Base-by-base conservation (phyloP, 257 asterid species). In the Solanum virginianum region DNA sequence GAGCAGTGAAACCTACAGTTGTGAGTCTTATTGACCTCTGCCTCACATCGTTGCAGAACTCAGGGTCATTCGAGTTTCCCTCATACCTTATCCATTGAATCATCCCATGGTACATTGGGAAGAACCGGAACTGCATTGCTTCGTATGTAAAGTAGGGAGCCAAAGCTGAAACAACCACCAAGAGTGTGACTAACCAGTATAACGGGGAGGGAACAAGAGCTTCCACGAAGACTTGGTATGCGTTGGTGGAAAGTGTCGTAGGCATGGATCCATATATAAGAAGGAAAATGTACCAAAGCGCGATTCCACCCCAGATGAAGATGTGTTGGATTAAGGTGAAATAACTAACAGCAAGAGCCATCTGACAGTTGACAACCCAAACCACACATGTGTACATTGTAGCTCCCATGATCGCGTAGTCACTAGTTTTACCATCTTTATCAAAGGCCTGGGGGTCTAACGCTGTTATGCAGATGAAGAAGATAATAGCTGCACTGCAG, bases 281-380 rank as follows among this genome's bases (percentile, higher is more conserved):
- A 84, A 97, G 93, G 94, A 92, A 95, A 18, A 95, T 70, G 66
- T 97, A 94, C 98, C 99, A 97, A 0, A 94, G 7, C 1, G 93
- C 94, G 12, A 97, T 90, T 20, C 98, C 91, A 43, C 99, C 99
- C 99, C 99, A 97, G 65, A 97, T 94, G 84, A 93, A 77, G 56
- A 95, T 36, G 83, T 95, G 99, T n/a, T 97, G 99, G 79, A 97
- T 92, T 4, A 93, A 84, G 14, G 98, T 95, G 97, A 97, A 94
- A 92, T 97, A 95, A 83, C 94, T 92, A 79, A 95, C 87, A 24
- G 99, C 91, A 1, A 95, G 92, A 1, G 98, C 99, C 90, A 97
- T 91, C 81, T 97, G 98, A 89, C 93, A 88, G 92, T 97, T 97
- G 10, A 97, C 99, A 8, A 94, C 98, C 99, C 99, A 97, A 74